Evolutionary conservation across 129 eudicot species (phyloP), one percentile per base, ranked within the genome.

Genomic region (Oenanthe sinensis): DNA sequence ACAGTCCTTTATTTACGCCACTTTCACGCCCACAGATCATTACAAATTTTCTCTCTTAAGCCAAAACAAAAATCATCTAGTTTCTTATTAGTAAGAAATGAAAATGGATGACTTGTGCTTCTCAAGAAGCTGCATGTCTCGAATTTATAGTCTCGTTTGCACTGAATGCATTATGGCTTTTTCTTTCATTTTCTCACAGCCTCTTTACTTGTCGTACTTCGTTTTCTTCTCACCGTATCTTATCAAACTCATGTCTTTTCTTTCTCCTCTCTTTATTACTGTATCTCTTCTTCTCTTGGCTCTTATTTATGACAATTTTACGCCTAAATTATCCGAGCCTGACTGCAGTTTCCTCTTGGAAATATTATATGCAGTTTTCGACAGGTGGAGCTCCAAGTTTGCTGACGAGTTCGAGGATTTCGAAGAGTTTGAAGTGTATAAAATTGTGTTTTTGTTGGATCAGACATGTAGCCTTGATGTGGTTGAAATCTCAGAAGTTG

Each of bases 1-100:
- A 37, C 82, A 12, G 52, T 63, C 96, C 97, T 87, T 86, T 81
- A 90, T 87, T 92, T 96, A 92, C 96, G 97, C 90, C 93, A 90
- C 81, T 77, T 82, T 86, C 84, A 81, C 83, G 75, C 80, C 74
- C 36, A 7, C 68, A 60, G 13, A 68, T 75, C 30, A 50, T 80
- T 70, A 20, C 79, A 46, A 44, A 69, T 73, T 43, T 73, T 74
- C 74, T 45, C 49, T 7, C 78, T 42, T 42, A 39, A 52, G n/a
- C 68, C 71, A 12, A 58, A 20, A n/a, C 3, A 52, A 75, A 75
- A 5, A 0, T 50, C 82, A 78, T 77, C 82, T 85, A 78, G 71
- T 82, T 81, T 55, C 44, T 37, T 28, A 20, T 68, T 33, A 3
- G 40, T 9, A 67, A 71, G 77, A 30, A 74, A 50, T 48, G 67